Conservation (phyloP, 257 asterid genomes). For the Nicotiana paniculata region DNA sequence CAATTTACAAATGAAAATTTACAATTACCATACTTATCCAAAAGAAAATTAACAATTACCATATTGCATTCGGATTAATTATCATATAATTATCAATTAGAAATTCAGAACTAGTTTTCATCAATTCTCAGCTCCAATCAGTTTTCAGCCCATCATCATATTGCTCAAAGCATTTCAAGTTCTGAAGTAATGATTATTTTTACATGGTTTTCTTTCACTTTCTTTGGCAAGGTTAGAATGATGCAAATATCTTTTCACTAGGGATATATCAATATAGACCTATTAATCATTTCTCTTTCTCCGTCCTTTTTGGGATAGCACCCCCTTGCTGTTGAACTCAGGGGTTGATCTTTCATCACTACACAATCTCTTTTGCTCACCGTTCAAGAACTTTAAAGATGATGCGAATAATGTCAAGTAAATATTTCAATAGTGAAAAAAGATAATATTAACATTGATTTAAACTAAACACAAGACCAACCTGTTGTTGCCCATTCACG, state of each 20-base stretch:
- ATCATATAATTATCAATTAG: neutral
- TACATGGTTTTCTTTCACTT: neutral
- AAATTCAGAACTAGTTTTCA: neutral
- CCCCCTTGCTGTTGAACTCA: constrained; percentile 19
- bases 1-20: neutral
- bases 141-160: neutral
- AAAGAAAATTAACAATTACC: neutral
- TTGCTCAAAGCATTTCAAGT: neutral
- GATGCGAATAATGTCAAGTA: neutral
- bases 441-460: constrained; percentile 55
- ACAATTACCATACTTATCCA: neutral
- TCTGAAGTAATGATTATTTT: neutral
- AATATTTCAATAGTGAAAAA: constrained; percentile 33
- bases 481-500: constrained; percentile 65
- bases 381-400: neutral
- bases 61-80: neutral
- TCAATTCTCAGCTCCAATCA: neutral
- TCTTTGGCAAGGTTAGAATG: neutral
- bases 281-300: neutral
- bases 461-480: constrained; percentile 49
- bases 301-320: constrained; percentile 55
- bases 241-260: constrained; percentile 18
- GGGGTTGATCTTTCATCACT: neutral
- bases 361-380: neutral
- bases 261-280: constrained; percentile 51